These are phyloP conservation scores for Monilinia fructicola DNA, from an alignment of 2,329 filamentous ascomycete species.

Conservation along the genomic window DNA sequence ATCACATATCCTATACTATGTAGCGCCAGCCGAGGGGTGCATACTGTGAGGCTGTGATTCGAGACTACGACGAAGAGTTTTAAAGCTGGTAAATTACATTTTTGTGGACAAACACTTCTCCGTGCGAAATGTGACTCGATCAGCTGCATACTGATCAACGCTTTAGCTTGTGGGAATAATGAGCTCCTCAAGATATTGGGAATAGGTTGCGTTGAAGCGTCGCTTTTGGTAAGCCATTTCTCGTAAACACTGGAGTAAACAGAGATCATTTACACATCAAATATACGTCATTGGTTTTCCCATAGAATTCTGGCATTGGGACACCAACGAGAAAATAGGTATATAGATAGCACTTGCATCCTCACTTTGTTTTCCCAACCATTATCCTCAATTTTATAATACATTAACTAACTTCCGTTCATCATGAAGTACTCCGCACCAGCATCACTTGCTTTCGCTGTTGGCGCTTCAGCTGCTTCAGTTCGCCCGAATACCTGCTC, in stretches of 20 bases:
- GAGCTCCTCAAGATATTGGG: neutral
- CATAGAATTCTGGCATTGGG: neutral
- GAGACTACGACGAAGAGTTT: neutral
- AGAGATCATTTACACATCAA: neutral
- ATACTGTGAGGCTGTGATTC: neutral
- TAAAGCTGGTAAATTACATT: neutral
- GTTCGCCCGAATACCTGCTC: constrained; percentile 43
- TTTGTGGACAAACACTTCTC: neutral
- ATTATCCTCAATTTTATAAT: neutral
- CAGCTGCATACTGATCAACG: neutral
- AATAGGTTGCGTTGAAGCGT: neutral
- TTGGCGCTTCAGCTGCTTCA: constrained; percentile 7
- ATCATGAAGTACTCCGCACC: constrained; percentile 16
- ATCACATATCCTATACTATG: neutral
- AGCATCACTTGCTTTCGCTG: constrained; percentile 1
- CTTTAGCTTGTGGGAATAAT: constrained; percentile 6
- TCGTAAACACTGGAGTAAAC: neutral
- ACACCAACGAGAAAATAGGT: neutral
- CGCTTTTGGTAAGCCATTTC: neutral
- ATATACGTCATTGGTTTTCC: neutral
- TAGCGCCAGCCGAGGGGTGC: neutral
- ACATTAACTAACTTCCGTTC: constrained; percentile 4
- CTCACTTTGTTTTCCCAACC: neutral
- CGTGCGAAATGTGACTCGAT: constrained; percentile 6
- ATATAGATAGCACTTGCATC: constrained; percentile 6